Percentiles rank a stretch among this genome's conserved stretches.
phyloP scores from a whole-genome alignment of 495 filamentous ascomycete genomes.

The Lineolata rhizophorae region DNA sequence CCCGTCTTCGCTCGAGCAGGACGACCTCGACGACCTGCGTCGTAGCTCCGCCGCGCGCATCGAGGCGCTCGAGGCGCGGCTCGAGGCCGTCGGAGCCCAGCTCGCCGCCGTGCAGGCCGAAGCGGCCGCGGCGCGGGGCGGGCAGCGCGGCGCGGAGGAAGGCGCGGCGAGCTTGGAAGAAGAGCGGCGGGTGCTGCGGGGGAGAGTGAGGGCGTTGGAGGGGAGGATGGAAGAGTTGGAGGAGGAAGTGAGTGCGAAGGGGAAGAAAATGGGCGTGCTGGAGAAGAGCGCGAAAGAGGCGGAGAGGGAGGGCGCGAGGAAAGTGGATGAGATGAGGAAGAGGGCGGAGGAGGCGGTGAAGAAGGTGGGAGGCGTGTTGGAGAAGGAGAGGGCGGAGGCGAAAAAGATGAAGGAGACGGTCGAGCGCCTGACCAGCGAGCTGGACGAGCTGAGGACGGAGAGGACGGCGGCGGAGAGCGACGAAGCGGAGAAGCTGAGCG shows the following conservation, averaged over 20 bases:
- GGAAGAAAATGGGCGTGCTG: slow-evolving; percentile 1
- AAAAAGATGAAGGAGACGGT: background rate
- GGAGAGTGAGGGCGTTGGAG: slow-evolving; percentile 5
- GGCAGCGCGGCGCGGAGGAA: no score
- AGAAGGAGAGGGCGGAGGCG: slow-evolving; percentile 1
- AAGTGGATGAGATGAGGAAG: background rate
- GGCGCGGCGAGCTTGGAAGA: no score
- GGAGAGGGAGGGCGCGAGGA: no score
- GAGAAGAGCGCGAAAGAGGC: slow-evolving; percentile 2
- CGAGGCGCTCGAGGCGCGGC: slow-evolving; percentile 3
- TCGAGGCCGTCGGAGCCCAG: no score
- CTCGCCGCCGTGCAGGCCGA: no score
- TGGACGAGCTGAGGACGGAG: slow-evolving; percentile 2
- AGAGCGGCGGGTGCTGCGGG: no score
- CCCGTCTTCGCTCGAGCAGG: no score
- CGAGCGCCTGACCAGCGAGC: slow-evolving; percentile 2
- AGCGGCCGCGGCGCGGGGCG: no score
- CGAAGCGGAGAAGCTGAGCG: no score
- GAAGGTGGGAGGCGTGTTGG: slow-evolving; percentile 2
- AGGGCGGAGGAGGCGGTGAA: slow-evolving; percentile 5
- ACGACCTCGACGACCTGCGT: no score
- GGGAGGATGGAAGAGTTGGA: slow-evolving; percentile 7
- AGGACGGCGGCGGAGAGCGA: no score
- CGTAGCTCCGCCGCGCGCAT: slow-evolving; percentile 3
- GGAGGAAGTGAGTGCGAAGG: slow-evolving; percentile 5